Evolutionary conservation across 2,329 filamentous ascomycete genomes (phyloP), one percentile per base, ranked within the genome.

Genomic region (Samsoniella hepiali): DNA sequence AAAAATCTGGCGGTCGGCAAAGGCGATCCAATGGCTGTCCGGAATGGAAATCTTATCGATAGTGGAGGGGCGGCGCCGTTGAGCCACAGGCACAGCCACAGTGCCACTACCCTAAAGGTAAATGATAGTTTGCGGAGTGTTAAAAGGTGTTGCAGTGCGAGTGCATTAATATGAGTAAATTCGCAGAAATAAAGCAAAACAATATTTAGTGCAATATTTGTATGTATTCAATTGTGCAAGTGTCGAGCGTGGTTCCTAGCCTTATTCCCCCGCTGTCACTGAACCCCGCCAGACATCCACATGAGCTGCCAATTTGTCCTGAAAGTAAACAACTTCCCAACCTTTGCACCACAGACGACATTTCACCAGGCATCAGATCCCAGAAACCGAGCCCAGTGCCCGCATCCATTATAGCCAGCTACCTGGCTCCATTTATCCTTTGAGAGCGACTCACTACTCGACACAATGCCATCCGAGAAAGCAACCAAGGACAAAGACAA

Each of bases 401-500:
- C 34, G 9, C 13, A 4, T 8, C 9, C 4, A 9, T 45, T 10
- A 15, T 22, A 34, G 2, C 2, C 27, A 22, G 10, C 7, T 5
- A 7, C 17, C n/a, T 1, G 15, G n/a, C 6, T 36, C n/a, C 13
- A 1, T 17, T 36, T 4, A 2, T 31, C 17, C 6, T 11, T 7
- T 13, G 13, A 29, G 5, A 47, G 13, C 45, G 27, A 40, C 22
- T 34, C 5, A 38, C 31, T 9, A 10, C 8, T 17, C 57, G 44
- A 58, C 34, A 57, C 34, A 7, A 64, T 64, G 54, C 51, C 40
- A n/a, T 58, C 63, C 38, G 58, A 62, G 42, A 64, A 62, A 32
- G 36, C 47, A 36, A 38, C 59, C 32, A 69, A 75, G 59, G 78
- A 82, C 57, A 87, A 86, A 76, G 85, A 88, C 72, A 93, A 93